Conservation (phyloP, 2,329 filamentous ascomycete genomes). For the Myriosclerotinia curreyana region DNA sequence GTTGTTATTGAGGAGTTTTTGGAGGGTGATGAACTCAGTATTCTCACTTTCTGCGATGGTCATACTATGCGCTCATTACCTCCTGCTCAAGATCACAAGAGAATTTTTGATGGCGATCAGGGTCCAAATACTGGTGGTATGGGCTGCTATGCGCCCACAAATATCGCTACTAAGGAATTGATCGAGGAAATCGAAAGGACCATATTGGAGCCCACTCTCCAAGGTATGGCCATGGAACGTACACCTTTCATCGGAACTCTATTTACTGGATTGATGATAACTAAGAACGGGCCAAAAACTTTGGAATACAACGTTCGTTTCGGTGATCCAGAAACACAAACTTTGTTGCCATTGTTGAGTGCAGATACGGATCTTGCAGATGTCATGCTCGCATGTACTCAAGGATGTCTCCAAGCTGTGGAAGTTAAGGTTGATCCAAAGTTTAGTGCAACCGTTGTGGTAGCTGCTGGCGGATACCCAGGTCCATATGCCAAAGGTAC, state of each 20-base stretch:
- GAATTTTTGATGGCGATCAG: conserved; percentile 82
- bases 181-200: conserved; percentile 74
- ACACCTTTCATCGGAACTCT: conserved; percentile 71
- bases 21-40: conserved; percentile 85
- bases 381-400: conserved; percentile 81
- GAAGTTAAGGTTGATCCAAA: conserved; percentile 63
- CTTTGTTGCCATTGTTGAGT: conserved; percentile 73
- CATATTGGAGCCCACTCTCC: conserved; percentile 84
- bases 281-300: conserved; percentile 72
- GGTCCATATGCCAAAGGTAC: conserved; percentile 79
- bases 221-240: conserved; percentile 81
- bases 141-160: conserved; percentile 95
- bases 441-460: conserved; percentile 89
- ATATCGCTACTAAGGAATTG: conserved; percentile 69
- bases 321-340: conserved; percentile 89
- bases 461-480: conserved; percentile 89
- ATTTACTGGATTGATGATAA: conserved; percentile 94
- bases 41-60: conserved; percentile 89
- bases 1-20: conserved; percentile 96
- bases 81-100: conserved; percentile 94
- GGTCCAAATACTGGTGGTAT: conserved; percentile 96
- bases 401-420: conserved; percentile 69
- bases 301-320: conserved; percentile 94
- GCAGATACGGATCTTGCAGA: conserved; percentile 79
- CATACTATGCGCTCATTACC: conserved; percentile 79